Conservation (phyloP, 371 early-diverging fungal species). For the Funneliformis caledonium region DNA sequence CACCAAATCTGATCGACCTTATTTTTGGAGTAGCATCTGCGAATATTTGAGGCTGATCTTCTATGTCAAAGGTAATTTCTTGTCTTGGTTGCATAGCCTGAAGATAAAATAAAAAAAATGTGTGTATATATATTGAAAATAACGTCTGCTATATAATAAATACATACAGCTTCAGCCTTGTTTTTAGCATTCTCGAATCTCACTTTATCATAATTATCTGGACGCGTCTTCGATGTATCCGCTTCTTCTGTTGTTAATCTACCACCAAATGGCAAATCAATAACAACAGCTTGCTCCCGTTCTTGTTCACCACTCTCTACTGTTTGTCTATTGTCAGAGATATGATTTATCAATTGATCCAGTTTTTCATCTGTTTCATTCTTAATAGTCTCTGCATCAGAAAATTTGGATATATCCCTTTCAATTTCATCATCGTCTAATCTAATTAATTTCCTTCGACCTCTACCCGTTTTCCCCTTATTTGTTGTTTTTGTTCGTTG, state of each 20-base stretch:
- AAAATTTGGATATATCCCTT: background rate
- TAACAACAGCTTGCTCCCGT: background rate
- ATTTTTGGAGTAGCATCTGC: constrained; percentile 60
- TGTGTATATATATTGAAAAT: background rate
- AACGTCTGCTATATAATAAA: background rate
- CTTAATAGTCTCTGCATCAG: background rate
- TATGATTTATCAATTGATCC: background rate
- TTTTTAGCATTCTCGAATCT: constrained; percentile 30
- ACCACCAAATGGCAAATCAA: constrained; percentile 15
- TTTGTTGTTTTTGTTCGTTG: background rate
- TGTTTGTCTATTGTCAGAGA: background rate
- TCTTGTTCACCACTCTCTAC: background rate
- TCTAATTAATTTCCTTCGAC: background rate
- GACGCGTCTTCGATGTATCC: constrained; percentile 20
- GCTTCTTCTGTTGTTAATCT: constrained; percentile 32
- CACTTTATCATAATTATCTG: constrained; percentile 12
- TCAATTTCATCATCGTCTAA: background rate
- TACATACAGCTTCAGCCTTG: constrained; percentile 11
- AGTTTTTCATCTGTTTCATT: background rate
- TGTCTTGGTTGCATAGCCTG: constrained; percentile 4
- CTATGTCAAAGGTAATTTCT: background rate
- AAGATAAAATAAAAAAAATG: background rate
- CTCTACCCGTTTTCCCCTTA: background rate
- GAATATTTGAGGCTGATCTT: constrained; percentile 22
- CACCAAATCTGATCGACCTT: constrained; percentile 79